Evolutionary conservation across 2,329 filamentous ascomycete genomes (phyloP), one percentile per base, ranked within the genome.

Genomic region (Talaromyces sp.): DNA sequence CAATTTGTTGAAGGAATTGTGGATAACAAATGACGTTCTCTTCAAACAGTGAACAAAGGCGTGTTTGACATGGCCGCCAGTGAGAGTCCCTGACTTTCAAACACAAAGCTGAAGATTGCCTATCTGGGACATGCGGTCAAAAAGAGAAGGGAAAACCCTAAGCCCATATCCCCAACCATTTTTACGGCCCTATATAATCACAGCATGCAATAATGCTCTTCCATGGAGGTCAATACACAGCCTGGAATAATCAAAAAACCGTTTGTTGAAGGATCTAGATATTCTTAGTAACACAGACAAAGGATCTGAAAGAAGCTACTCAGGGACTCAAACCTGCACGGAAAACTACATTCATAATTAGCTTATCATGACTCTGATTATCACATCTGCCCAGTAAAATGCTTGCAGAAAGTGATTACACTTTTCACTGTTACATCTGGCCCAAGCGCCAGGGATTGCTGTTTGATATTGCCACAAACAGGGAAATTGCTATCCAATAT

Each of bases 31-130:
- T 37, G 31, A 22, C 31, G 10, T 56, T 9, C 22, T 22, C 5
- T 37, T 56, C n/a, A 22, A 37, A 56, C n/a, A 37, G n/a, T 24
- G 11, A 56, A 56, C 33, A 56, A 56, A 56, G 52, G n/a, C 52
- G 33, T 22, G 33, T 56, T 54, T 56, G n/a, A 56, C n/a, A 22
- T 56, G 31, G 22, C n/a, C 10, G 11, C 33, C 52, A 9, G 52
- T 56, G 31, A 56, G 33, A 35, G n/a, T 4, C n/a, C 9, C 50
- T n/a, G 27, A 54, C 16, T 19, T 4, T 11, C n/a, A 37, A 56
- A 37, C 3, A 56, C 33, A 37, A 35, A 37, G 31, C 52, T 22
- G 11, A 19, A 8, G 33, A 56, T 37, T 56, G 9, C 52, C 52
- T 56, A 37, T 22, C 37, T 54, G 7, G 33, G 31, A 56, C 13